Conservation (phyloP, 2,329 filamentous ascomycete species). For the Penicillium janthinellum region DNA sequence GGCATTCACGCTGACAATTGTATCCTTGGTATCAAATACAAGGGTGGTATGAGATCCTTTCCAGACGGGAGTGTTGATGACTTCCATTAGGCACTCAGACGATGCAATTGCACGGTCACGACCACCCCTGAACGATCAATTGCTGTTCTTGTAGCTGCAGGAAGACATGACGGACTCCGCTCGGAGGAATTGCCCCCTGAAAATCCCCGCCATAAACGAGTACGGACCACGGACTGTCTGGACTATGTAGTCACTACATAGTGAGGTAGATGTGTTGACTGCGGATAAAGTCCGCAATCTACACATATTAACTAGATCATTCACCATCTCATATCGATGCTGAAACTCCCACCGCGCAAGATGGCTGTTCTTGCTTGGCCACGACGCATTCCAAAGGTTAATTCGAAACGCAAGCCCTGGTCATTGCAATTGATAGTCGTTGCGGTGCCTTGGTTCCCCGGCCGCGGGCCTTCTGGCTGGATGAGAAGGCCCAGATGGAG, state of each 20-base stretch:
- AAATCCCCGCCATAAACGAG: slow-evolving; percentile 24
- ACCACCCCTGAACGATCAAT: neutral
- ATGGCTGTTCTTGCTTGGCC: too few species aligned
- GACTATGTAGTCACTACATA: neutral
- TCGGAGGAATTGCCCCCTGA: slow-evolving; percentile 23
- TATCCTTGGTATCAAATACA: too few species aligned
- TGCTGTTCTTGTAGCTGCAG: neutral
- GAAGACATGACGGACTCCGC: neutral
- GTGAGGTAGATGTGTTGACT: neutral
- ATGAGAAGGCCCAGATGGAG: neutral
- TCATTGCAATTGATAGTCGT: slow-evolving; percentile 7
- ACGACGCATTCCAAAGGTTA: neutral
- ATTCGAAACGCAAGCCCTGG: neutral
- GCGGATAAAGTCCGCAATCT: neutral
- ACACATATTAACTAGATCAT: neutral
- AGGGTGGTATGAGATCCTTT: neutral
- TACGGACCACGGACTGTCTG: slow-evolving; percentile 6
- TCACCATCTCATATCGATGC: neutral
- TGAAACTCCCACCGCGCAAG: neutral
- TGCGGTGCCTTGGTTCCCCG: slow-evolving; percentile 10
- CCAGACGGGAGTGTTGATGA: neutral
- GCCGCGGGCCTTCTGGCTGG: slow-evolving; percentile 11
- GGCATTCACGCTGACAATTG: neutral
- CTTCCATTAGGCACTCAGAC: neutral
- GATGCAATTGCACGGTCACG: neutral